Evolutionary conservation across 768 basidiomycete species (phyloP), one percentile per base, ranked within the genome.

Genomic region (Hydnum rufescens): DNA sequence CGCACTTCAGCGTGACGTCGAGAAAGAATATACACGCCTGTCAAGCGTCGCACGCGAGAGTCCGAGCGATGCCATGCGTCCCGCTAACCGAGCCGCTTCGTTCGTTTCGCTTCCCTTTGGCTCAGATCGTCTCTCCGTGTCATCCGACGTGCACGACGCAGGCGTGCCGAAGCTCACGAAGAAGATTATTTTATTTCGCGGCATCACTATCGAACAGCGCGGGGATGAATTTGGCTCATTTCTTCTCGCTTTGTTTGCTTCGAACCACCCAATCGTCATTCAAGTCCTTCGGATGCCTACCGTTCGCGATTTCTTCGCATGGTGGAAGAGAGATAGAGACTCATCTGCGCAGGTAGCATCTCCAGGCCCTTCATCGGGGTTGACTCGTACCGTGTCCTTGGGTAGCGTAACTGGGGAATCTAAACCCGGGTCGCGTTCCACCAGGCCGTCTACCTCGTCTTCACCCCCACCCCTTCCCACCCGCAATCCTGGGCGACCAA

Each of bases 81-180:
- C 57, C 5, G 32, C 48, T 4, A 42, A 57, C 16, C 69, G 71
- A 8, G 85, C 85, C 1, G 78, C 85, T 1, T 87, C 85, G 13
- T 88, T 80, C 70, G 85, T 87, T 51, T 86, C 83, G 1, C 71
- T 88, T 19, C 85, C 85, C 8, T 80, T 81, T 4, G 85, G 83
- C 4, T 39, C 36, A 13, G 36, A 39, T 39, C 36, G 13, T 39
- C 36, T 84, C 47, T 77, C 78, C 13, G 73, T 87, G 42, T 76
- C 77, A n/a, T 72, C 69, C 49, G 74, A 82, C 54, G 71, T 86
- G 39, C 82, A 44, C n/a, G 18, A 85, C 59, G 58, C 72, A 3
- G 64, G 76, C 58, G 61, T 88, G 2, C 85, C 85, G 19, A 70
- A 69, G 51, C 70, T 88, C 36, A 73, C 75, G 2, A 82, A 78